These are phyloP conservation scores for Marchantia polymorpha DNA, from an alignment of 225 moss, liverwort and hornwort genomes.

Conservation along the genomic window DNA sequence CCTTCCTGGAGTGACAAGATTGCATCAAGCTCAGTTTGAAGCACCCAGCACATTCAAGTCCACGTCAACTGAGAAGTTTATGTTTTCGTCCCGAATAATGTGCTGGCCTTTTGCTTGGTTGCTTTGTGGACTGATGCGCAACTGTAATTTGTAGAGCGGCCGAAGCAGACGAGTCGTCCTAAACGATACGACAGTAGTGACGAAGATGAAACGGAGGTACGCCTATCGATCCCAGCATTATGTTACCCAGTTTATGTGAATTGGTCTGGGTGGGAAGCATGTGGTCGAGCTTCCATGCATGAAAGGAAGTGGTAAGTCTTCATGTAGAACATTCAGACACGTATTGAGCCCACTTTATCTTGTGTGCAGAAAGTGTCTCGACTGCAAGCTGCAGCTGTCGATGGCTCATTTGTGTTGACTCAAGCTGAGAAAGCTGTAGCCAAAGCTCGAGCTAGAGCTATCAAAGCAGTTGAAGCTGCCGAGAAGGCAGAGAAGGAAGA, in stretches of 20 bases:
- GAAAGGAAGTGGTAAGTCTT: neutral
- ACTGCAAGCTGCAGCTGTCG: constrained; percentile 63
- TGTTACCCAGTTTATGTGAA: neutral
- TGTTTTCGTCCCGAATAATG: neutral
- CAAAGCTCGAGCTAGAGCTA: constrained; percentile 41
- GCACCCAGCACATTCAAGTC: neutral
- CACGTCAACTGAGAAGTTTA: neutral
- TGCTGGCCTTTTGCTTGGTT: neutral
- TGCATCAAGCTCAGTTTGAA: neutral
- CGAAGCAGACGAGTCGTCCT: constrained; percentile 20
- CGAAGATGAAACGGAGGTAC: constrained; percentile 40
- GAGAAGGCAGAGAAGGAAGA: constrained; percentile 49
- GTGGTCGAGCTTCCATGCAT: neutral
- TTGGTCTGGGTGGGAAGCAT: neutral
- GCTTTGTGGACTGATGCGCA: neutral
- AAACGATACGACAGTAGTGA: constrained; percentile 38
- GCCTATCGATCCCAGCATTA: neutral
- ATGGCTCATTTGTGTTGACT: constrained; percentile 42
- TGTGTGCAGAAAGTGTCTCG: constrained; percentile 49
- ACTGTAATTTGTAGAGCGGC: constrained; percentile 9
- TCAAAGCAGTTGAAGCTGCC: constrained; percentile 38
- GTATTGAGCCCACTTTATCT: neutral
- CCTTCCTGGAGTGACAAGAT: neutral
- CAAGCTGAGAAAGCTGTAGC: constrained; percentile 54
- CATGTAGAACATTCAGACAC: neutral